Conservation (phyloP, 441 rosid species). For the Arabidopsis hybrid region DNA sequence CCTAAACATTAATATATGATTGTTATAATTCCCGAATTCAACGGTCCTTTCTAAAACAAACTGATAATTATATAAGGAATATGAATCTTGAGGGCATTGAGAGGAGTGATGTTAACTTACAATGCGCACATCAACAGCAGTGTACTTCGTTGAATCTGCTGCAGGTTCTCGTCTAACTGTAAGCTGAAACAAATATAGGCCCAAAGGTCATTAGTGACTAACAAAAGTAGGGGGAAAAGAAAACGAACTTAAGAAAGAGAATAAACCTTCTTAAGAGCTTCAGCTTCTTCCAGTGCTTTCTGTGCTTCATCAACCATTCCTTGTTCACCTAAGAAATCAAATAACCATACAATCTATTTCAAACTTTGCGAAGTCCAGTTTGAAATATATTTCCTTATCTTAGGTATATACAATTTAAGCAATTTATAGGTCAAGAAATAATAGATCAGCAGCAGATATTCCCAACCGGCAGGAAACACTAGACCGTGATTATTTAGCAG, state of each 20-base stretch:
- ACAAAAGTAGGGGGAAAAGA: background rate
- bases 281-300: constrained; percentile 94
- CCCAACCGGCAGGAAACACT: background rate
- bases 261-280: constrained; percentile 92
- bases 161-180: constrained; percentile 82
- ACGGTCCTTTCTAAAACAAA: background rate
- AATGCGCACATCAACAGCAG: constrained; percentile 96
- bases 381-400: background rate
- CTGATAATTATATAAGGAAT: background rate
- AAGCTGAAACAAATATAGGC: constrained; percentile 58
- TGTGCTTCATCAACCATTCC: constrained; percentile 99
- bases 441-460: background rate
- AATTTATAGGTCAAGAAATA: background rate
- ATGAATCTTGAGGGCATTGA: background rate
- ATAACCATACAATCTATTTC: constrained; percentile 9
- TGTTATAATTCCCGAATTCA: background rate
- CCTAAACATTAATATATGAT: constrained; percentile 1
- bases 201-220: constrained; percentile 16
- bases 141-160: constrained; percentile 79
- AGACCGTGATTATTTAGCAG: background rate
- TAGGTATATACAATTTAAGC: background rate
- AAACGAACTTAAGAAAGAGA: background rate
- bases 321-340: constrained; percentile 70
- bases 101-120: constrained; percentile 54
- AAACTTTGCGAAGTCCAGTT: background rate